Base-by-base conservation (phyloP, 148 eudicot species). In the Heliosperma pusillum region DNA sequence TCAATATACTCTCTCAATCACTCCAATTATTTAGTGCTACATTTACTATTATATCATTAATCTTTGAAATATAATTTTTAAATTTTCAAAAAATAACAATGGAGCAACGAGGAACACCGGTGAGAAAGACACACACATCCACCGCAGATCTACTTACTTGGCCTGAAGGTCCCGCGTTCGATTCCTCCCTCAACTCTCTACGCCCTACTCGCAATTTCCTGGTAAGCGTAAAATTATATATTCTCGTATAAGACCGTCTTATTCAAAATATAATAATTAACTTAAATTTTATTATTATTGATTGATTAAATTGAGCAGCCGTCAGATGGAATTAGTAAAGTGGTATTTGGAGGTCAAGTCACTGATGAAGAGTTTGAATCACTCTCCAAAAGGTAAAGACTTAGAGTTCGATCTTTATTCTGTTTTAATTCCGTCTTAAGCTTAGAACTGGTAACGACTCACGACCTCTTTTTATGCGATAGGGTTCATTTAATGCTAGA, bases 131-230 rank as follows among this genome's bases (percentile, higher is more conserved):
- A 13, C 89, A 92, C 89, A 90, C 97, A 5, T 88, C 92, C 61
- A 90, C 97, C 11, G 91, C 97, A 80, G 96, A 92, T 92, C 93
- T 92, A 80, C 87, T 92, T 40, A 84, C 93, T 20, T 92, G 97
- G 97, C 80, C 91, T 47, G 93, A 89, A 70, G 80, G 60, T 78
- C 87, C 93, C 5, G 66, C 85, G 55, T 68, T 82, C 17, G 79
- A 82, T 76, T 79, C 86, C 1, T 74, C 84, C 0, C 69, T 70
- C 56, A 63, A 80, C 78, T 64, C 85, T 29, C 60, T 75, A 17
- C 96, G 92, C 13, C 82, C 70, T 3, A 6, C 71, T 62, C 77
- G 74, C 13, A 70, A 70, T 25, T 27, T 60, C 19, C 80, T 66
- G 83, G 83, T 81, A 36, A 33, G 3, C 36, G 3, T 33, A 33